phyloP scores from a whole-genome alignment of 2,329 filamentous ascomycete species.

The Xylariomycetidae sp. region DNA sequence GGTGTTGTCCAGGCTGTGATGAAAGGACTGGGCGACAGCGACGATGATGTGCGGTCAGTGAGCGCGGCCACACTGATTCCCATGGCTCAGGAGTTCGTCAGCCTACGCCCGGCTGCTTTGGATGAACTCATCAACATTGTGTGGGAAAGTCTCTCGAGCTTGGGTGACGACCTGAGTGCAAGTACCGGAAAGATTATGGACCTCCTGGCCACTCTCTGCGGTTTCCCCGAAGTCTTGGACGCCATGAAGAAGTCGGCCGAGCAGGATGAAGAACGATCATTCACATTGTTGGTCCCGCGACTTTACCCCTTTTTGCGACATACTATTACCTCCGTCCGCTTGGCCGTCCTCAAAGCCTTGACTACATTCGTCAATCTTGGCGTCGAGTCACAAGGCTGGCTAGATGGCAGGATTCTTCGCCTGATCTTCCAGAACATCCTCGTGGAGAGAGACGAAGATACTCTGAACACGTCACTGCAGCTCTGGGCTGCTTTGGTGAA shows the following conservation, averaged over 20 bases:
- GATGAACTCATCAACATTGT: slow-evolving; percentile 86
- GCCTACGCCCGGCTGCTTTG: slow-evolving; percentile 70
- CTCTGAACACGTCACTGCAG: slow-evolving; percentile 75
- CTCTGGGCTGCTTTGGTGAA: slow-evolving; percentile 78
- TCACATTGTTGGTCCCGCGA: slow-evolving; percentile 84
- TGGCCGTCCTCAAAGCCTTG: slow-evolving; percentile 86
- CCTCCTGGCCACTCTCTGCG: slow-evolving; percentile 87
- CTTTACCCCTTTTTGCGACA: slow-evolving; percentile 95
- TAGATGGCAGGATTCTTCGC: slow-evolving; percentile 81
- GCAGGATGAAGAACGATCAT: slow-evolving; percentile 79
- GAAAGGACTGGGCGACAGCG: slow-evolving; percentile 83
- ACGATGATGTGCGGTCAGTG: slow-evolving; percentile 94
- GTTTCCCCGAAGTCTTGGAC: slow-evolving; percentile 85
- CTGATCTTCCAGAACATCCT: slow-evolving; percentile 93
- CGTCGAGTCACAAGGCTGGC: slow-evolving; percentile 79
- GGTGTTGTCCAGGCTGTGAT: slow-evolving; percentile 89
- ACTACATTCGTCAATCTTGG: slow-evolving; percentile 89
- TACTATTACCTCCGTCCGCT: slow-evolving; percentile 91
- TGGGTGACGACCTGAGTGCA: slow-evolving; percentile 95
- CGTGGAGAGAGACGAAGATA: slow-evolving; percentile 81
- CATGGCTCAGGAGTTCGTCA: slow-evolving; percentile 91
- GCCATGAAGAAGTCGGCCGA: slow-evolving; percentile 90
- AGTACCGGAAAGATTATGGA: slow-evolving; percentile 99
- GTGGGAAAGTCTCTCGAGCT: slow-evolving; percentile 92
- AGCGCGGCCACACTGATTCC: slow-evolving; percentile 96